Base-by-base conservation (phyloP, 352 stramenopile species). In the Phytophthora citricola region DNA sequence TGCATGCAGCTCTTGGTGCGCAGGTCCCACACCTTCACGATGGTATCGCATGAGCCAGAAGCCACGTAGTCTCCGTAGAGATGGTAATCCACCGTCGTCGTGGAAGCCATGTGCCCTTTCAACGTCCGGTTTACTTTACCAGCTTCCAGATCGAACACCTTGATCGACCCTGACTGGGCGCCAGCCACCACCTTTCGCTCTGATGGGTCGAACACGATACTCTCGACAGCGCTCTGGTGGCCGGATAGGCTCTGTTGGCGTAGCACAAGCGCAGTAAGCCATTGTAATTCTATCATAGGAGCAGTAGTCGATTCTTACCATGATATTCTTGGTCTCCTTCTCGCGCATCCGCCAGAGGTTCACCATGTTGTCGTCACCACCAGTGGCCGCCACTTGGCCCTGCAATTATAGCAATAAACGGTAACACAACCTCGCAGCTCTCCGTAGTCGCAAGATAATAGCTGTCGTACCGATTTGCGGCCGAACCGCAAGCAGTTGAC, bases 321-420 rank as follows among this genome's bases (percentile, higher is more conserved):
- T 92, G 41, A 95, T 92, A 63, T 93, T 95, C 67, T 95, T 95
- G 56, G 85, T 95, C 73, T 95, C 83, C 53, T 86, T 89, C 60
- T 95, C 87, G 34, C 85, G 83, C 81, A 95, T 88, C 36, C 85
- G 78, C 87, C 87, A 95, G n/a, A 95, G 58, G 32, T 95, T 95
- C 43, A 93, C 82, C 43, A 90, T 75, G 54, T 87, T 87, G 59
- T 95, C 87, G 38, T 95, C 85, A 15, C 87, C 87, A 9, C 85
- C 87, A 1, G 83, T 93, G 22, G 83, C 87, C 0, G 80, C 82
- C 12, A 93, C 81, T 92, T 95, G 87, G 5, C 81, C 87, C 87
- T 95, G 11, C 14, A 36, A 36, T 36, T 36, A 26, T 20, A 45
- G 47, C 32, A 20, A 48, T 3, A 44, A 72, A 45, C 1, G 31